These are phyloP conservation scores for Pleurotus tuber-regium DNA, from an alignment of 768 basidiomycete species.

Conservation along the genomic window DNA sequence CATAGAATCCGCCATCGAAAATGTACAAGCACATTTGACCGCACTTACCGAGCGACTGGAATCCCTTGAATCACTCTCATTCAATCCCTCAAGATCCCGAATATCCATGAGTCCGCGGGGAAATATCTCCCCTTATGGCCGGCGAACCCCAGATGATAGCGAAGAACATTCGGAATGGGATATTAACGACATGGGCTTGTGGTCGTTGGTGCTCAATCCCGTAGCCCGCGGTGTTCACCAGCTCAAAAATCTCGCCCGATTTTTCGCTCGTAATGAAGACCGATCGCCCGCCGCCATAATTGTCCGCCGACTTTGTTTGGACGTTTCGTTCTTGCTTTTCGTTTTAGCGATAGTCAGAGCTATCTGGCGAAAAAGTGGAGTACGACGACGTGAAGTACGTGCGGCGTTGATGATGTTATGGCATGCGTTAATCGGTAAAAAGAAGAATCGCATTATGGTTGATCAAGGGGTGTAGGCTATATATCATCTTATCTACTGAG, in stretches of 20 bases:
- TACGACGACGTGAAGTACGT: constrained; percentile 65
- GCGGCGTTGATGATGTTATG: constrained; percentile 66
- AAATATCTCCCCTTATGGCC: constrained; percentile 36
- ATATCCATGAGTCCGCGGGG: constrained; percentile 36
- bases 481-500: constrained; percentile 1
- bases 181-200: constrained; percentile 80
- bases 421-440: constrained; percentile 65
- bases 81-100: constrained; percentile 38
- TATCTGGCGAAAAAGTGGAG: constrained; percentile 67
- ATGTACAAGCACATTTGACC: constrained; percentile 77
- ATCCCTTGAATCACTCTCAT: constrained; percentile 48
- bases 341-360: constrained; percentile 56
- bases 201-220: constrained; percentile 72
- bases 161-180: constrained; percentile 51
- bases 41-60: constrained; percentile 85
- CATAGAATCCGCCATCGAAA: constrained; percentile 77
- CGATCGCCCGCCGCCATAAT: constrained; percentile 67
- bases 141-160: constrained; percentile 40
- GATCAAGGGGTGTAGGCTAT: constrained; percentile 44
- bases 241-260: constrained; percentile 48
- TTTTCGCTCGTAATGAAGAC: constrained; percentile 58
- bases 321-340: constrained; percentile 70
- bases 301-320: constrained; percentile 72
- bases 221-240: constrained; percentile 47
- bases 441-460: constrained; percentile 40